A percentile compares a stretch with the other conserved stretches of the same genome.
Evolutionary conservation across 768 basidiomycete species (phyloP).

Genomic region (Naganishia randhawae): DNA sequence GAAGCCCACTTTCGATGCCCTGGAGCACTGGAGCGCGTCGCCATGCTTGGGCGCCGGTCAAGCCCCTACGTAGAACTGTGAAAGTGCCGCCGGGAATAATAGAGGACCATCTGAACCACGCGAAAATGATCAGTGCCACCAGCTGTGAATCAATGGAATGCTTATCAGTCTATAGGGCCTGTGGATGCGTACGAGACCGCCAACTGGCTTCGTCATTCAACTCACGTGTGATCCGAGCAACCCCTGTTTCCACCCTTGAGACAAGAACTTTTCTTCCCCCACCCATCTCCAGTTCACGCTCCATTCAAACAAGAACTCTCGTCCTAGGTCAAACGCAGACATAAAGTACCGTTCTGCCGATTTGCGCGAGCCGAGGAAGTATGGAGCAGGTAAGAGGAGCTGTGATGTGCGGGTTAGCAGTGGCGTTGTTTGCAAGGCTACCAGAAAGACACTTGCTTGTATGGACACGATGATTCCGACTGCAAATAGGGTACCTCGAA

Average conservation of each 20-base stretch:
- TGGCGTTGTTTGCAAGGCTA: conserved; percentile 38
- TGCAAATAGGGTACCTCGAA: conserved; percentile 34
- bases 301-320: conserved; percentile 90
- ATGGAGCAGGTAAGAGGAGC: conserved; percentile 64
- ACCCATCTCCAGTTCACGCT: conserved; percentile 97
- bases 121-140: conserved; percentile 54
- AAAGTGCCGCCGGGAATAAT: conserved; percentile 64
- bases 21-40: neutral
- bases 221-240: conserved; percentile 66
- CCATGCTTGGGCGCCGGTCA: conserved; percentile 7
- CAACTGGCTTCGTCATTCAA: conserved; percentile 32
- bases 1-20: conserved; percentile 13
- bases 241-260: conserved; percentile 59
- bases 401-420: conserved; percentile 53
- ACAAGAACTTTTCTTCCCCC: conserved; percentile 70
- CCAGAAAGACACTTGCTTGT: conserved; percentile 36
- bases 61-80: conserved; percentile 57
- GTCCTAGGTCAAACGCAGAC: conserved; percentile 78
- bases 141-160: too few species aligned
- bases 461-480: conserved; percentile 36
- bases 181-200: neutral
- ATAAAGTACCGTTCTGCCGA: conserved; percentile 59
- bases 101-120: conserved; percentile 69
- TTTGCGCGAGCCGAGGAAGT: conserved; percentile 60
- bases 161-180: too few species aligned